Evolutionary conservation across 2,329 filamentous ascomycete genomes (phyloP).

Genomic region (Arachnopeziza araneosa): DNA sequence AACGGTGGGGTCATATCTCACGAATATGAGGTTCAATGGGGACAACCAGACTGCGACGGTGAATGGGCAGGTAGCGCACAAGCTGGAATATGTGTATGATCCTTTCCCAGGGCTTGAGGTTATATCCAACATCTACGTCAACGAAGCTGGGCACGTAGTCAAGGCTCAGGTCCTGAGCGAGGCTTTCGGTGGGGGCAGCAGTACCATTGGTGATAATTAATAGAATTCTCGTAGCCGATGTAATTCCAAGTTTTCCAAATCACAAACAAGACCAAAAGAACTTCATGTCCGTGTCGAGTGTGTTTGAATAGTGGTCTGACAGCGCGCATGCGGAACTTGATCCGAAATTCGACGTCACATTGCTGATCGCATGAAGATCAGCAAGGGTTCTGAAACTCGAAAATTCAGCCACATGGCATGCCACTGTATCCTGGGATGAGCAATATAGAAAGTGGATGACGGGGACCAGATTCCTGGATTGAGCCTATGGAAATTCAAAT

Average conservation of each 20-base stretch:
- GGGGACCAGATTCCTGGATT: too few species aligned
- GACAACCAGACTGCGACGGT: conserved; percentile 42
- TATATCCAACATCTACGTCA: conserved; percentile 44
- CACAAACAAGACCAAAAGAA: neutral
- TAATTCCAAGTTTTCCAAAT: neutral
- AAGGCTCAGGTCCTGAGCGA: conserved; percentile 48
- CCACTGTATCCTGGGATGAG: too few species aligned
- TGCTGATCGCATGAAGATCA: too few species aligned
- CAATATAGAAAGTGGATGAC: too few species aligned
- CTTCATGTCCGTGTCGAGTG: neutral
- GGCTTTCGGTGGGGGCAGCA: conserved; percentile 45
- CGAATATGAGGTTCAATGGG: conserved; percentile 50
- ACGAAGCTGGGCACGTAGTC: conserved; percentile 41
- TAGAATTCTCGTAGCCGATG: neutral
- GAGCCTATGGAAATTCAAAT: too few species aligned
- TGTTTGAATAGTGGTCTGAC: neutral
- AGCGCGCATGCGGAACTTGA: neutral
- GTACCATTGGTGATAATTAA: conserved; percentile 37
- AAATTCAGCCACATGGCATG: too few species aligned
- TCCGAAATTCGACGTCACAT: neutral
- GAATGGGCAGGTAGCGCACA: conserved; percentile 42
- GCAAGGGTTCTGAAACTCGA: too few species aligned
- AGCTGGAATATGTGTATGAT: conserved; percentile 48
- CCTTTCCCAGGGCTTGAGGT: conserved; percentile 44
- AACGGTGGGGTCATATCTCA: conserved; percentile 44